These are phyloP conservation scores for Starmerella apicola DNA, from an alignment of 805 yeast genomes.

Conservation along the genomic window DNA sequence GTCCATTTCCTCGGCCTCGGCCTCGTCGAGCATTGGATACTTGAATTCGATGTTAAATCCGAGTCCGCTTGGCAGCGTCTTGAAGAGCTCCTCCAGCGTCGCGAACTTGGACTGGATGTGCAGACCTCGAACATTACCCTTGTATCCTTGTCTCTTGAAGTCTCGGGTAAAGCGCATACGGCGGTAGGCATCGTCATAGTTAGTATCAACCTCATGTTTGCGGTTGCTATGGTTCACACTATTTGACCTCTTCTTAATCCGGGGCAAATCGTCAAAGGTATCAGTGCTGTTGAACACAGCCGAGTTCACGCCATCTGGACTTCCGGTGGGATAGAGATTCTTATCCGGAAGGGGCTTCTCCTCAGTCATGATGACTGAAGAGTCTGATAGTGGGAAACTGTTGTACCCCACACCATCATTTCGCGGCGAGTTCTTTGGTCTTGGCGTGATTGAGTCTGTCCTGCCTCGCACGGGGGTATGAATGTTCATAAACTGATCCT, in stretches of 20 bases:
- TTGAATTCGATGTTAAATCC: slow-evolving; percentile 93
- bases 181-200: slow-evolving; percentile 31
- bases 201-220: slow-evolving; percentile 22
- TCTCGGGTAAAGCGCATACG: slow-evolving; percentile 82
- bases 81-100: slow-evolving; percentile 71
- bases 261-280: neutral
- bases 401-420: neutral
- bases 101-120: slow-evolving; percentile 88
- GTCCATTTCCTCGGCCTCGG: slow-evolving; percentile 79
- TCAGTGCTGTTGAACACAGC: neutral
- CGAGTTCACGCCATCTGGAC: neutral
- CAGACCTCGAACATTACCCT: slow-evolving; percentile 84
- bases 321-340: slow-evolving; percentile 3
- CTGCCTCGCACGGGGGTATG: slow-evolving; percentile 16
- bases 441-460: neutral
- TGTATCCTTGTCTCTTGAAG: slow-evolving; percentile 71
- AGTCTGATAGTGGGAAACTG: no score
- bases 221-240: slow-evolving; percentile 29
- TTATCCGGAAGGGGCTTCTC: neutral
- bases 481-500: slow-evolving; percentile 57
- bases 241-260: slow-evolving; percentile 26
- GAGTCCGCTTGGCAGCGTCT: slow-evolving; percentile 64
- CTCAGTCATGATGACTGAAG: no score
- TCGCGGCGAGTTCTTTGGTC: neutral
- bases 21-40: slow-evolving; percentile 91